Base-by-base conservation (phyloP, 2,329 filamentous ascomycete genomes). In the Nemania serpens region DNA sequence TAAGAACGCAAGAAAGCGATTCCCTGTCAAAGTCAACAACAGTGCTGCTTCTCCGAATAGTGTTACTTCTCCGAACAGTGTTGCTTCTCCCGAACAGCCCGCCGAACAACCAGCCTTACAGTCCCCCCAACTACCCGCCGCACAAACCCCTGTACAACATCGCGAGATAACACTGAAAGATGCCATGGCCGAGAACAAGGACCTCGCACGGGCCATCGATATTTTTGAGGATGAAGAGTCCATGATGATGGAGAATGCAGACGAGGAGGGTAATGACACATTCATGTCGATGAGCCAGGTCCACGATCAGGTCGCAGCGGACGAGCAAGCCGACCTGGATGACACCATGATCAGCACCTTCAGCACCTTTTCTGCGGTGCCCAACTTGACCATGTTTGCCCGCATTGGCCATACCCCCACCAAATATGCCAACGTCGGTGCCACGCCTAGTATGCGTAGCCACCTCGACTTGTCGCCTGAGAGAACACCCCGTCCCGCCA, bases 321-420 rank as follows among this genome's bases (percentile, higher is more conserved):
- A 74, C 58, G 75, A 81, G 34, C 66, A 75, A n/a, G 79, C 81
- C 45, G 83, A 83, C 45, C 84, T 82, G 1, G 89, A 92, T 66
- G 88, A 91, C 68, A 90, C 88, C 46, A 77, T 89, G 84, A 82
- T 92, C 75, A 97, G 91, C 82, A 88, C 88, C 3, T 90, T 96
- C 73, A 97, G 92, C 79, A 87, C 84, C 12, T 97, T 97, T 76
- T 97, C 94, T 1, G 92, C 91, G 9, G 86, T 97, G 55, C 92
- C 92, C 5, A 91, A 94, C 69, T 86, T 95, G 86, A 95, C 92
- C 18, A 88, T 88, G 70, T 92, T 96, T 70, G 88, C 91, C 9
- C 88, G 87, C 65, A 78, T 95, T 56, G 87, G 88, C 57, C 85
- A 89, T 63, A 89, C 83, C 43, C 86, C 88, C 13, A 78, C 80